A percentile compares a stretch with the other conserved stretches of the same genome.
These are phyloP conservation scores for Xylaria grammica DNA, from an alignment of 495 filamentous ascomycete species.

Conservation along the genomic window DNA sequence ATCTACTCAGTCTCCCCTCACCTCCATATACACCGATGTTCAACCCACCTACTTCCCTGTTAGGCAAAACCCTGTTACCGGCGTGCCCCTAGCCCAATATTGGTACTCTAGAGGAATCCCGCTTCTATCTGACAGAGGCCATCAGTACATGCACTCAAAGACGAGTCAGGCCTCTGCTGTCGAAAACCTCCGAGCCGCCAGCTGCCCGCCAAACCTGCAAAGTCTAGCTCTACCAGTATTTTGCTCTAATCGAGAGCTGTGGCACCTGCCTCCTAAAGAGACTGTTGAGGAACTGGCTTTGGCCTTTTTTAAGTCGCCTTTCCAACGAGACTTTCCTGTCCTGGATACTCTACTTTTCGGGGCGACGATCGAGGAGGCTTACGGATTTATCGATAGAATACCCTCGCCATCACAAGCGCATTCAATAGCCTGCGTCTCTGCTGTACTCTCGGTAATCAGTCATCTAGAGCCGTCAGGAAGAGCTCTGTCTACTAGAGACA, in stretches of 20 bases:
- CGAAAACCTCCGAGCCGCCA: not conserved
- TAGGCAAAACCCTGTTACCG: not conserved
- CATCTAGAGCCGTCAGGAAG: not conserved
- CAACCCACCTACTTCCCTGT: not conserved
- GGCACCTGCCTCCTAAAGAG: not conserved
- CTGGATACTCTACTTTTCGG: conserved; percentile 4
- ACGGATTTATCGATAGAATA: not conserved
- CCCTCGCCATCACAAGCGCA: not conserved
- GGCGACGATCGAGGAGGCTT: not conserved
- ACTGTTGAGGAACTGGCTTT: not conserved
- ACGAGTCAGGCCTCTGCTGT: not conserved
- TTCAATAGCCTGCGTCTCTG: not conserved
- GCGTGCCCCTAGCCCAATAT: conserved; percentile 7
- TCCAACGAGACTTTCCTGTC: conserved; percentile 1
- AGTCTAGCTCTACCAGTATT: not conserved
- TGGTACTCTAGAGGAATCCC: conserved; percentile 23
- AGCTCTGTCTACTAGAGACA: not conserved
- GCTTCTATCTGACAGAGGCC: conserved; percentile 16
- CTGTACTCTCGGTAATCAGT: not conserved
- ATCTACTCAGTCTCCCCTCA: not conserved
- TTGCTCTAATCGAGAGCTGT: not conserved
- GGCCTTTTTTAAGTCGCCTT: conserved; percentile 7
- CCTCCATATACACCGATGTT: not conserved
- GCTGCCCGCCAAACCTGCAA: not conserved
- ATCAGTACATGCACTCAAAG: conserved; percentile 15